Base-by-base conservation (phyloP, 2,329 filamentous ascomycete genomes). In the Coniella vitis region DNA sequence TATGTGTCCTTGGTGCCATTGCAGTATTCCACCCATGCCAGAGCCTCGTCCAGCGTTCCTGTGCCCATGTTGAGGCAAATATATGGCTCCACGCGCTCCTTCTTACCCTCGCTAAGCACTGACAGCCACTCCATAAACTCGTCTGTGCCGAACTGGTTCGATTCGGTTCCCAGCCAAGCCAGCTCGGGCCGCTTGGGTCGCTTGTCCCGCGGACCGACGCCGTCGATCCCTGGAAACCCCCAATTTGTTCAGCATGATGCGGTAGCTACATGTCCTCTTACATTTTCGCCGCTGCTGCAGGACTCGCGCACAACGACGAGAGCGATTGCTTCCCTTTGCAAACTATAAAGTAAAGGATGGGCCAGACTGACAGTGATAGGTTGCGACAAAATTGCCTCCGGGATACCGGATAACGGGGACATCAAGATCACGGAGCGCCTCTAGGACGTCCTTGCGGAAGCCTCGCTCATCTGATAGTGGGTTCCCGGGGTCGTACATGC, bases 21-120 rank as follows among this genome's bases (percentile, higher is more conserved):
- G 72, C 88, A 93, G 70, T 93, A 93, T 62, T 93, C 87, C 17
- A 93, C 72, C 87, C 87, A 93, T 10, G 75, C 86, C 29, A 91
- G 73, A 2, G 72, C 76, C 65, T 72, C 69, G 52, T 71, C 65
- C 4, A 70, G 66, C 35, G 72, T 82, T 53, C 85, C 87, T 2
- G 87, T 93, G 49, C 87, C 87, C 64, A 93, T 84, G 69, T 93
- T 93, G 49, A 93, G 70, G 54, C 80, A 84, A 36, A 93, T 73
- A 63, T 90, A 93, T 4, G 87, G 87, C 69, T 90, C 84, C 0
- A 86, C 85, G 19, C 78, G 76, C 21, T 79, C 72, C 9, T 74
- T 67, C 22, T 58, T 58, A 58, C 84, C 81, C 7, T 80, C 79
- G 20, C 79, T 79, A 7, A 90, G 78, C 9, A 78, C 70, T 56